A percentile compares a stretch with the other conserved stretches of the same genome.
Evolutionary conservation across 768 basidiomycete species (phyloP).

Genomic region (Kwoniella pini): DNA sequence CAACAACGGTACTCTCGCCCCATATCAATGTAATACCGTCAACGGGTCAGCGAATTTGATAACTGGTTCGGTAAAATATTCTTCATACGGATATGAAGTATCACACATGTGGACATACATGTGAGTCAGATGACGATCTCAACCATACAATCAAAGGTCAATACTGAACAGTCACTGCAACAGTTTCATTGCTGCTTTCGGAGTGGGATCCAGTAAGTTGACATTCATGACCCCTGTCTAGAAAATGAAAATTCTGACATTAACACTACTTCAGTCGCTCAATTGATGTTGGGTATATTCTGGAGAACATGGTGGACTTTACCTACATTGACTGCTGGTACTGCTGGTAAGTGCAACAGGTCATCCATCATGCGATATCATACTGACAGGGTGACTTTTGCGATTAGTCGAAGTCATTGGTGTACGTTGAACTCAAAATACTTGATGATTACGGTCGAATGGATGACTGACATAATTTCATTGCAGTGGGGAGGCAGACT

Average conservation of each 20-base stretch:
- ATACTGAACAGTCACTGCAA: not conserved
- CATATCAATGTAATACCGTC: slow-evolving; percentile 24
- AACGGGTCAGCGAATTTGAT: slow-evolving; percentile 26
- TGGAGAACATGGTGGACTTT: slow-evolving; percentile 28
- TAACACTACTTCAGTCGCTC: slow-evolving; percentile 10
- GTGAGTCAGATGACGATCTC: slow-evolving; percentile 14
- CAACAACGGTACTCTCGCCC: not conserved
- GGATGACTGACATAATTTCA: not conserved
- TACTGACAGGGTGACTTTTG: slow-evolving; percentile 1
- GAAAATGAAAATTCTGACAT: not conserved
- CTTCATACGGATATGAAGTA: slow-evolving; percentile 30
- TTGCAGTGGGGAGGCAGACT: slow-evolving; percentile 30
- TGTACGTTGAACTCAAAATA: too few species aligned
- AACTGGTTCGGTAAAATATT: slow-evolving; percentile 20
- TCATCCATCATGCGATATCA: not conserved
- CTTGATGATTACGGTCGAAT: too few species aligned
- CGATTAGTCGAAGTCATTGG: slow-evolving; percentile 24
- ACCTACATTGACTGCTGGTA: slow-evolving; percentile 23
- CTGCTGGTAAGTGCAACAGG: slow-evolving; percentile 8
- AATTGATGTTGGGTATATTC: slow-evolving; percentile 17
- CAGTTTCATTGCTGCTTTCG: slow-evolving; percentile 25
- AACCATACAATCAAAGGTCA: not conserved
- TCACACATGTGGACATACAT: slow-evolving; percentile 15
- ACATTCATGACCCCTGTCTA: too few species aligned
- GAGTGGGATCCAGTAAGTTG: slow-evolving; percentile 10